Evolutionary conservation across 2,329 filamentous ascomycete species (phyloP).

Genomic region (Ceratocystis diversiconidia): DNA sequence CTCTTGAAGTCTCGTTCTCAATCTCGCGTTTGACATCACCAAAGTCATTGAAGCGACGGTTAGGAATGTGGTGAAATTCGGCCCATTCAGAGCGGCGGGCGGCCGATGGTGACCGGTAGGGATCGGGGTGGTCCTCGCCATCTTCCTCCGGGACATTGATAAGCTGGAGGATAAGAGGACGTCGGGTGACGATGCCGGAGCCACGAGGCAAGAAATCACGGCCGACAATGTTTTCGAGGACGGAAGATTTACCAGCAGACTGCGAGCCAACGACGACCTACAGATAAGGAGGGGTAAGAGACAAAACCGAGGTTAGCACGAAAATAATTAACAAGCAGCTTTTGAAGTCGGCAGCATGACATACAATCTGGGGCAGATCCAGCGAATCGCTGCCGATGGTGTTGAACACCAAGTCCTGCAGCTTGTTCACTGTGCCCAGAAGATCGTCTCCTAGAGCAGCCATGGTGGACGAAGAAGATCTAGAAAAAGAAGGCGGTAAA

Average conservation of each 20-base stretch:
- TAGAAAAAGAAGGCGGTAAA: background rate
- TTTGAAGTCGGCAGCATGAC: conserved; percentile 24
- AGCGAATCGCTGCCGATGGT: conserved; percentile 98
- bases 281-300: conserved; percentile 15
- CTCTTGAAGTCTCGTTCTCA: conserved; percentile 87
- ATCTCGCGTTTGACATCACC: conserved; percentile 89
- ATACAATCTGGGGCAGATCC: conserved; percentile 93
- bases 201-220: conserved; percentile 93
- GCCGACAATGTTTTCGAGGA: conserved; percentile 96
- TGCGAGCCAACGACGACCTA: conserved; percentile 97
- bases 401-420: conserved; percentile 98
- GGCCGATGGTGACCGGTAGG: conserved; percentile 65
- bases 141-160: conserved; percentile 86
- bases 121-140: conserved; percentile 50
- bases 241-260: conserved; percentile 95
- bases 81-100: conserved; percentile 61
- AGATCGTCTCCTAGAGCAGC: conserved; percentile 91
- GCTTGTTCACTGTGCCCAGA: conserved; percentile 89
- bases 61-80: conserved; percentile 90
- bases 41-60: conserved; percentile 82
- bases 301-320: conserved; percentile 20
- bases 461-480: conserved; percentile 41
- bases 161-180: conserved; percentile 89
- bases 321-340: background rate
- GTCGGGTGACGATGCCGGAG: conserved; percentile 87